Base-by-base conservation (phyloP, 495 filamentous ascomycete species). In the Sphaerosporella brunnea region DNA sequence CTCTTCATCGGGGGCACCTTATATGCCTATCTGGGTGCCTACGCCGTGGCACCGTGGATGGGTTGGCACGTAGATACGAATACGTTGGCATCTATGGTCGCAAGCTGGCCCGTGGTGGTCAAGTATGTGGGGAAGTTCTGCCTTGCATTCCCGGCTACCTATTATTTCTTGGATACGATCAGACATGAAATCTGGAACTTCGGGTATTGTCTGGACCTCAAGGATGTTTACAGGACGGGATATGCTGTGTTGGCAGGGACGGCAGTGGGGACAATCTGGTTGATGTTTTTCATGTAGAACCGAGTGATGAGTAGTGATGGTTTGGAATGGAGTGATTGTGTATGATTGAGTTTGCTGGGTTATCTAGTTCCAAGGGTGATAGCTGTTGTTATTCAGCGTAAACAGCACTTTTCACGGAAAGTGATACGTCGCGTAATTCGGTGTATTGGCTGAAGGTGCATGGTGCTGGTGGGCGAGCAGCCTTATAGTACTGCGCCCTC, bases 101-200 rank as follows among this genome's bases (percentile, higher is more conserved):
- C 67, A 23, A 65, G 73, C 36, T 73, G 84, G 52, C 82, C 85
- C 0, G 26, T 77, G 15, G 65, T 68, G 32, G 70, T 69, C 51
- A 84, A 90, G 74, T 59, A 79, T 36, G 55, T 56, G 4, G 51
- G 81, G 49, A 95, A 97, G 75, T 62, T 73, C 49, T 51, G 66
- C 16, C 48, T 82, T 21, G 80, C 83, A 36, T 71, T 80, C 64
- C 87, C 86, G 26, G 93, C 95, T 65, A 75, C 77, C 32, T 95
- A 77, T 68, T 88, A 97, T 67, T 64, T 63, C 51, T 61, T 85
- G 54, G 94, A 95, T 69, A 86, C 88, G 19, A 48, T 88, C 20
- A 77, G 86, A 59, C 86, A 95, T 71, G 69, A 95, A 65, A 51
- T 71, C 16, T 93, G 82, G 79, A 90, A 95, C 73, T 61, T 75